Conservation (phyloP, 2,329 filamentous ascomycete species). For the Fusarium sulawesiense region DNA sequence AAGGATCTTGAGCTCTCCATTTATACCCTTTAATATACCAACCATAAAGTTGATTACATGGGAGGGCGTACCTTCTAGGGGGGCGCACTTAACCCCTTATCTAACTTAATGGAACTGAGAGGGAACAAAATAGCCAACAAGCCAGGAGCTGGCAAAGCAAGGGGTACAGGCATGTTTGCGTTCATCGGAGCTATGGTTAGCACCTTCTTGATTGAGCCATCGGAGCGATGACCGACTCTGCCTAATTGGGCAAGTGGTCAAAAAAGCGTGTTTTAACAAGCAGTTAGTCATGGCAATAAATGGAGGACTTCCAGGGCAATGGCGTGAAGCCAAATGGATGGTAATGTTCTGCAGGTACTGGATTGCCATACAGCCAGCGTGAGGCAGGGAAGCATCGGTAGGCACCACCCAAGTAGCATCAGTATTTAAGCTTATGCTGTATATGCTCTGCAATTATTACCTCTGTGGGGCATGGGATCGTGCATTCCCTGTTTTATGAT, state of each 20-base stretch:
- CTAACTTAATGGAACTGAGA: background rate
- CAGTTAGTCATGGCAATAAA: background rate
- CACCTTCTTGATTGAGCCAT: background rate
- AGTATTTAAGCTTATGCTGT: background rate
- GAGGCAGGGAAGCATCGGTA: background rate
- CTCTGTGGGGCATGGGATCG: background rate
- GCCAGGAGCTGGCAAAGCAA: background rate
- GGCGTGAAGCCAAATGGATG: background rate
- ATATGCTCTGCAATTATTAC: background rate
- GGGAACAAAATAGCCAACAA: background rate
- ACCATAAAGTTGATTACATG: too few species aligned
- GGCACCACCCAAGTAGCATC: background rate
- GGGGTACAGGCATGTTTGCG: background rate
- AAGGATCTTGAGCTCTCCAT: too few species aligned
- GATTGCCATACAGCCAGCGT: background rate
- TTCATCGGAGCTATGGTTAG: background rate
- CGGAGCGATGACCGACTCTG: background rate
- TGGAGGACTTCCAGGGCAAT: background rate
- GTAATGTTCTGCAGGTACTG: background rate
- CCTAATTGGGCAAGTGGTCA: background rate
- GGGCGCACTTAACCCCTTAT: too few species aligned
- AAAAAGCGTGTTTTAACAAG: background rate
- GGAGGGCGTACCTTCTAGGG: too few species aligned
- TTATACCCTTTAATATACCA: too few species aligned
- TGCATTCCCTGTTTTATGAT: background rate